Evolutionary conservation across 768 basidiomycete genomes (phyloP).

Genomic region (Agrocybe chaxingu): DNA sequence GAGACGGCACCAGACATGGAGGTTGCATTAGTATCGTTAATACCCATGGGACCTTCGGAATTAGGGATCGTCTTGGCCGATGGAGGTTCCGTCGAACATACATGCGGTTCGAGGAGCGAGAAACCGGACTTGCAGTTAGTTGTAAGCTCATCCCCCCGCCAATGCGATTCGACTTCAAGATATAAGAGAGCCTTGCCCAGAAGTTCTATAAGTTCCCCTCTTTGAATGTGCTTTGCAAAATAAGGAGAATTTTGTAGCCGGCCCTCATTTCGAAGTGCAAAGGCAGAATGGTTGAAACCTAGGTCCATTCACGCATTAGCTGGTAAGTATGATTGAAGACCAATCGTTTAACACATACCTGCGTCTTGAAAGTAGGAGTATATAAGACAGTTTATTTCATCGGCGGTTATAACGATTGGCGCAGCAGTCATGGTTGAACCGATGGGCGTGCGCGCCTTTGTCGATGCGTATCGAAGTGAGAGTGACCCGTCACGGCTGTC

Average conservation of each 20-base stretch:
- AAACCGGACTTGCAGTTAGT: constrained; percentile 68
- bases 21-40: constrained; percentile 7
- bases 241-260: constrained; percentile 67
- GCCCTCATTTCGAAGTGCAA: constrained; percentile 72
- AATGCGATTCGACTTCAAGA: constrained; percentile 80
- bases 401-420: constrained; percentile 66
- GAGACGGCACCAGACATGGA: constrained; percentile 2
- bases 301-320: constrained; percentile 2
- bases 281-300: constrained; percentile 85
- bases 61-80: constrained; percentile 20
- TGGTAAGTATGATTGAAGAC: constrained; percentile 2
- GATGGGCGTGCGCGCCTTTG: constrained; percentile 12
- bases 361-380: constrained; percentile 84
- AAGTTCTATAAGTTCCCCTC: constrained; percentile 80
- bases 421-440: constrained; percentile 32
- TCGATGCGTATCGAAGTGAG: constrained; percentile 14
- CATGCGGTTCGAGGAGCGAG: constrained; percentile 72
- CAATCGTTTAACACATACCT: constrained; percentile 36
- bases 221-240: constrained; percentile 69
- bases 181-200: constrained; percentile 80
- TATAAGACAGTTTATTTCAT: constrained; percentile 83
- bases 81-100: constrained; percentile 55
- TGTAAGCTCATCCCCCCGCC: constrained; percentile 59
- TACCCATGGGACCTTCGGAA: constrained; percentile 18
- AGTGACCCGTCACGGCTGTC: constrained; percentile 10